phyloP scores from a whole-genome alignment of 768 basidiomycete genomes.

The Gloeophyllum trabeum region DNA sequence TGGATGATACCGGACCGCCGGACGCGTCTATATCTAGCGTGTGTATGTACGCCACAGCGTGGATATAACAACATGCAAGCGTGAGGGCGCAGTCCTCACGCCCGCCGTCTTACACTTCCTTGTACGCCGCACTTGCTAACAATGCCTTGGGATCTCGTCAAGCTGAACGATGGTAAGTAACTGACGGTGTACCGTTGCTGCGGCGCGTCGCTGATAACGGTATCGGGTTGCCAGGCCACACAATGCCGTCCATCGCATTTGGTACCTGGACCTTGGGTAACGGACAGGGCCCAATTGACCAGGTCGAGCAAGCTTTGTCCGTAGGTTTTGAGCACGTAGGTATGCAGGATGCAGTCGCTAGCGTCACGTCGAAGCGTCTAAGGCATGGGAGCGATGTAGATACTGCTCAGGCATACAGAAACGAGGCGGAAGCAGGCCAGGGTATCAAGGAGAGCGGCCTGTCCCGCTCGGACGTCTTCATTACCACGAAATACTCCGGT shows the following conservation, averaged over 20 bases:
- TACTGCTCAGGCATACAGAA: slow-evolving; percentile 51
- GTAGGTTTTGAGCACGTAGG: slow-evolving; percentile 56
- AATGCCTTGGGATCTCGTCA: slow-evolving; percentile 55
- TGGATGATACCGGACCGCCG: no score
- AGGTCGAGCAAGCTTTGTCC: slow-evolving; percentile 51
- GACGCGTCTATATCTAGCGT: not conserved
- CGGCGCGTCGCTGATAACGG: not conserved
- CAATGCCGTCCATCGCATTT: slow-evolving; percentile 42
- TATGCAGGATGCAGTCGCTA: no score
- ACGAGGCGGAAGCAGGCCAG: slow-evolving; percentile 44
- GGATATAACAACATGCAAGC: not conserved
- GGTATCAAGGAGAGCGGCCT: slow-evolving; percentile 42
- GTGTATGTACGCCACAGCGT: not conserved
- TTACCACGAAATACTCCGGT: slow-evolving; percentile 60
- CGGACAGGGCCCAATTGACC: slow-evolving; percentile 36
- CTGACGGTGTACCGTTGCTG: not conserved
- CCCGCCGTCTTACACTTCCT: not conserved
- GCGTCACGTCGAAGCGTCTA: slow-evolving; percentile 11
- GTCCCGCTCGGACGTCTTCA: slow-evolving; percentile 41
- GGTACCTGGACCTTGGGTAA: slow-evolving; percentile 59
- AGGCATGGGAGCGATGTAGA: slow-evolving; percentile 15
- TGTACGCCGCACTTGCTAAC: slow-evolving; percentile 2
- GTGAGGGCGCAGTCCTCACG: not conserved
- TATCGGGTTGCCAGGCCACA: slow-evolving; percentile 22
- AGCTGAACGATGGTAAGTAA: slow-evolving; percentile 44